These are phyloP conservation scores for Crithidia bombi DNA, from an alignment of 208 protist species.

Conservation along the genomic window DNA sequence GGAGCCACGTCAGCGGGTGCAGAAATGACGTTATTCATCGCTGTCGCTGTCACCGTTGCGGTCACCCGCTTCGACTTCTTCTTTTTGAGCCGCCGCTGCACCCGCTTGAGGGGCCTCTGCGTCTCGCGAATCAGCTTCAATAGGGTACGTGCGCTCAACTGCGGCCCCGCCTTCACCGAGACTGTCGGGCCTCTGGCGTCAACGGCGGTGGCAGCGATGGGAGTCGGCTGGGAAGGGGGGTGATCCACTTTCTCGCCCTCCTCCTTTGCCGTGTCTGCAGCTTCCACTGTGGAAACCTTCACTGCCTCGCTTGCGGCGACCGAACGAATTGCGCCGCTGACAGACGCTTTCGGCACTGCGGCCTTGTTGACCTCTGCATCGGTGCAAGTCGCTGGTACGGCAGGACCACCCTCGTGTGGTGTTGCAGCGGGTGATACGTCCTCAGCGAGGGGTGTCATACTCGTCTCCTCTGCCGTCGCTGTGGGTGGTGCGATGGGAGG, in stretches of 20 bases:
- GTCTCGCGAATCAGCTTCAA: neutral
- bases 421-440: neutral
- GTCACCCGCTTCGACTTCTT: neutral
- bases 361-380: no score
- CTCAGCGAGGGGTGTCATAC: neutral
- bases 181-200: neutral
- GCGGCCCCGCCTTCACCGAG: neutral
- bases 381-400: neutral
- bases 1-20: neutral
- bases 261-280: no score
- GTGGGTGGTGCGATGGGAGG: no score
- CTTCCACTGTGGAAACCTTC: no score
- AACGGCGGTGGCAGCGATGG: neutral
- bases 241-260: no score
- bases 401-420: neutral
- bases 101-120: conserved; percentile 6
- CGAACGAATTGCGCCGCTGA: no score
- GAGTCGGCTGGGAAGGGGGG: neutral
- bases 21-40: no score
- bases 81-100: neutral
- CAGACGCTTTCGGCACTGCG: no score
- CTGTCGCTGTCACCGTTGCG: neutral
- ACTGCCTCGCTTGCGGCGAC: no score
- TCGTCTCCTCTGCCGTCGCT: neutral
- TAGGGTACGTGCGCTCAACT: neutral